Evolutionary conservation across 495 filamentous ascomycete genomes (phyloP), one percentile per base, ranked within the genome.

Genomic region (Pyrenula aspistea): DNA sequence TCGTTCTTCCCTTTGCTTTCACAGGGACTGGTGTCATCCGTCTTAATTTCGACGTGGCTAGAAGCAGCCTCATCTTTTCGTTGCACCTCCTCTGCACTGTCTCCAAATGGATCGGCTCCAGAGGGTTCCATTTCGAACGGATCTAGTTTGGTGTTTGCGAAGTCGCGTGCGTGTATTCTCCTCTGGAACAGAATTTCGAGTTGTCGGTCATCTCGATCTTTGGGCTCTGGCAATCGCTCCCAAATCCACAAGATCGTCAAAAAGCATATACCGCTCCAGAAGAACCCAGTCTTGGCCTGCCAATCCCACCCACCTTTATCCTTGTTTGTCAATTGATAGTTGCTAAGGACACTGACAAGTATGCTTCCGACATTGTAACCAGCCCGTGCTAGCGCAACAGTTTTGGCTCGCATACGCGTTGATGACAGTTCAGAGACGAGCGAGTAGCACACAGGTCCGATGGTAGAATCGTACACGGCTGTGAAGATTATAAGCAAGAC

Each of bases 381-480:
- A 49, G 80, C 77, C 20, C 85, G 77, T 0, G 82, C 80, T 0
- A 83, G 71, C 0, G 78, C 78, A 31, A 83, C 79, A 3, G 84
- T 86, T 71, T 88, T 87, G 53, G 81, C 78, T 24, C 85, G 81
- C 15, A 89, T 74, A 2, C 85, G 74, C 21, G 83, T 73, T 0
- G 85, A 83, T 1, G 84, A 83, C 2, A 83, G 73, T 60, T 89
- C 86, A n/a, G 82, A 76, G 21, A 88, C 83, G 48, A 89, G 75
- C 3, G 82, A 82, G 64, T 86, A 90, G 55, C 82, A 81, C 19
- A 90, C 81, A 1, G 85, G 87, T 0, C 86, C 86, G 8, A 90
- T 78, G 0, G 84, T 83, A 49, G 81, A 66, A 25, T 86, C 82
- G 64, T 89, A 91, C 12, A 77, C 73, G 59, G 87, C 69, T 0